Evolutionary conservation across 2,329 filamentous ascomycete species (phyloP), one percentile per base, ranked within the genome.

Genomic region (Blumeria hordei): DNA sequence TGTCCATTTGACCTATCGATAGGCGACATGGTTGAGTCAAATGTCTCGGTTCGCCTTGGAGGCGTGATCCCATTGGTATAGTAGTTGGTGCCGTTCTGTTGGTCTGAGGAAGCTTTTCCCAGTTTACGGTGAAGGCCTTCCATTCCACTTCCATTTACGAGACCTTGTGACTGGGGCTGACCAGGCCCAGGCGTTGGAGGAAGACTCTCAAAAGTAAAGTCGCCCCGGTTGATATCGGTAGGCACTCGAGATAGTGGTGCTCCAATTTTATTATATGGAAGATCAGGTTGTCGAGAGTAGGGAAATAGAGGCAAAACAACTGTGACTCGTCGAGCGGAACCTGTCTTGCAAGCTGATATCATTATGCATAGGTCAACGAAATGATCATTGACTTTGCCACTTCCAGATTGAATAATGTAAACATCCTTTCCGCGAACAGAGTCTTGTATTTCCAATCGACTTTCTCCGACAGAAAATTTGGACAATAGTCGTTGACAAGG

Each of bases 351-450:
- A 58, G 92, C 92, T n/a, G 87, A 94, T 63, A 96, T 90, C 71
- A 92, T 94, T 71, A 96, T 95, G 68, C 94, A 85, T 53, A 96
- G 80, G 67, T 98, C 92, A 72, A 98, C 84, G 60, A 98, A 79
- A 70, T 94, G 81, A 70, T 98, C 92, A 67, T 98, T 98, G 70
- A 95, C 86, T 64, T 84, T 85, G 59, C 87, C 88, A 62, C 86
- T 86, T 62, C 87, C 88, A 44, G 87, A 92, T 70, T 96, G 90
- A 64, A 98, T 87, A 67, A 96, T 95, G 72, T 93, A 98, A 67
- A 95, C 92, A 78, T 98, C 92, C 69, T 98, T 98, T 62, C 86
- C 92, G 63, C 92, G 84, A 54, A 98, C 92, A 12, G 88, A 94
- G 69, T 98, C 92, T 67, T 88, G 78, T 65, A 98, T 94, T 69